These are phyloP conservation scores for Trichophyton benhamiae DNA, from an alignment of 2,329 filamentous ascomycete species.

Conservation along the genomic window DNA sequence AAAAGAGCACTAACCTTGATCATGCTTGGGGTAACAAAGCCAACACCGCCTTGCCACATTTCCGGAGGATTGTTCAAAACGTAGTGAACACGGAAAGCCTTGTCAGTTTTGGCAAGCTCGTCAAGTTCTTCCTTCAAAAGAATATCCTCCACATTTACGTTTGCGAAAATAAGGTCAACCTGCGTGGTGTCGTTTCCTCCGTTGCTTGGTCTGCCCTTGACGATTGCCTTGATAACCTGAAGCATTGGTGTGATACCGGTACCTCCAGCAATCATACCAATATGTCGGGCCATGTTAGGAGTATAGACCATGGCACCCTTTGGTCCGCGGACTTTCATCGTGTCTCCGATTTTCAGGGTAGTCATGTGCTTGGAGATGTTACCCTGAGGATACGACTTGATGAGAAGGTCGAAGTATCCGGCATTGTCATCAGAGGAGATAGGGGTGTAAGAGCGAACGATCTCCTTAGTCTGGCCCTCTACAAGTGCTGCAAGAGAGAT, in stretches of 20 bases:
- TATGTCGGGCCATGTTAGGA: constrained; percentile 89
- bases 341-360: constrained; percentile 67
- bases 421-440: constrained; percentile 80
- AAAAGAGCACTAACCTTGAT: constrained; percentile 53
- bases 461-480: constrained; percentile 65
- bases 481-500: constrained; percentile 84
- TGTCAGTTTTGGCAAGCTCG: constrained; percentile 60
- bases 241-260: constrained; percentile 98
- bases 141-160: constrained; percentile 87
- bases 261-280: constrained; percentile 96
- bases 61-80: constrained; percentile 92
- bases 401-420: constrained; percentile 88
- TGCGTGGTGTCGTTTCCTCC: constrained; percentile 70
- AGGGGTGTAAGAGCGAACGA: constrained; percentile 84
- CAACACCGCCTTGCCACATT: constrained; percentile 82
- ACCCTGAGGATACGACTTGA: constrained; percentile 94
- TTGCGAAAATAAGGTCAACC: constrained; percentile 92
- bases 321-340: constrained; percentile 81
- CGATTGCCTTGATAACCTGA: constrained; percentile 83
- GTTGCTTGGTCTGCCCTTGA: constrained; percentile 55
- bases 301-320: constrained; percentile 98
- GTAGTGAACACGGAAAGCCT: constrained; percentile 78
- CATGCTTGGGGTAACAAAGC: constrained; percentile 92
- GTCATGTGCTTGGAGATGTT: constrained; percentile 95
- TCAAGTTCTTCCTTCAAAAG: constrained; percentile 88